Percentiles rank a stretch among this genome's conserved stretches.
These are phyloP conservation scores for Lagenidium giganteum DNA, from an alignment of 352 stramenopile genomes.

Conservation along the genomic window DNA sequence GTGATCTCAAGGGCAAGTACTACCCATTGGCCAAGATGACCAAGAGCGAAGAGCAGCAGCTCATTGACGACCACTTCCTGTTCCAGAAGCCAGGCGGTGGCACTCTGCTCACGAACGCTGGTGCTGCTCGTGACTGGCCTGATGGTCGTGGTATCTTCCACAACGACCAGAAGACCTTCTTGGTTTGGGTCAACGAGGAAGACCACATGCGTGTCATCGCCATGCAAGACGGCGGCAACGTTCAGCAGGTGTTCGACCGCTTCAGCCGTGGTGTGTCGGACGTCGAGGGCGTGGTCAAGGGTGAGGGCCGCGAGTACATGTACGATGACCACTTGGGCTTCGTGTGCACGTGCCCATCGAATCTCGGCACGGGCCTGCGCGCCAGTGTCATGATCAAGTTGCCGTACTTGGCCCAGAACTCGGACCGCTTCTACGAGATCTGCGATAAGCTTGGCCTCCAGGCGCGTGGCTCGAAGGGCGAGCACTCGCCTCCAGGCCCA, in stretches of 20 bases:
- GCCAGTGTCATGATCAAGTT: conserved; percentile 73
- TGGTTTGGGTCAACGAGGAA: conserved; percentile 80
- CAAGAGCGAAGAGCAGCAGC: conserved; percentile 78
- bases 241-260: conserved; percentile 82
- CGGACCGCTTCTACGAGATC: conserved; percentile 52
- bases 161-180: conserved; percentile 81
- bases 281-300: conserved; percentile 54
- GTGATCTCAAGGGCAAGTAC: conserved; percentile 72
- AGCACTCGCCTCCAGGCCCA: conserved; percentile 58
- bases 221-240: conserved; percentile 79
- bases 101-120: conserved; percentile 63
- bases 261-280: conserved; percentile 60
- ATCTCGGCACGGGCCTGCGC: conserved; percentile 63
- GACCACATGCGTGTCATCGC: conserved; percentile 80
- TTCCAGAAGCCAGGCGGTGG: conserved; percentile 86
- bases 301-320: conserved; percentile 57
- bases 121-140: conserved; percentile 82
- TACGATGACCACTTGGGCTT: conserved; percentile 68
- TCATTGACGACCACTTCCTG: conserved; percentile 85
- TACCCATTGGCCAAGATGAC: conserved; percentile 79
- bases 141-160: conserved; percentile 87
- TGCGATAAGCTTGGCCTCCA: conserved; percentile 58
- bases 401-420: conserved; percentile 48
- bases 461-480: conserved; percentile 49
- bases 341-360: conserved; percentile 63